Conservation (phyloP, 257 asterid genomes). For the Scutellaria minor region DNA sequence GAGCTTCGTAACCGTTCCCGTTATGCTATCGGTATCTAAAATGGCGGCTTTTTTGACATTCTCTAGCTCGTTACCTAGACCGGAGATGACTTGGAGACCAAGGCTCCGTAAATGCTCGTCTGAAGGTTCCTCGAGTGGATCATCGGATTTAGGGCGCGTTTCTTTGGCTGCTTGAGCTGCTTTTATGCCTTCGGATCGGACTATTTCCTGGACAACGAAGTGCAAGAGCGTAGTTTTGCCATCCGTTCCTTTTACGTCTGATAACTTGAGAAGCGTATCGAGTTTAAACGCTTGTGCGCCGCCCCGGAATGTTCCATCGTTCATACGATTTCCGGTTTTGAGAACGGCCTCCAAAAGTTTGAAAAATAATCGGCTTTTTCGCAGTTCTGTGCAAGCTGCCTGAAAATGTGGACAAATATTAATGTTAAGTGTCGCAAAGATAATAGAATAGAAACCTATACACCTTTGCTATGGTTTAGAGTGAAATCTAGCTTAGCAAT, state of each 20-base stretch:
- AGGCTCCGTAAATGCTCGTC: slow-evolving; percentile 60
- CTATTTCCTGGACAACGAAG: slow-evolving; percentile 90
- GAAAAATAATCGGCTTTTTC: slow-evolving; percentile 79
- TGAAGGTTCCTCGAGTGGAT: slow-evolving; percentile 49
- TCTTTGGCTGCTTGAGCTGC: slow-evolving; percentile 70
- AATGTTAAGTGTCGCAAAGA: too few relatives aligned
- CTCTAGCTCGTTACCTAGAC: slow-evolving; percentile 72
- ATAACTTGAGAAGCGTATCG: slow-evolving; percentile 79
- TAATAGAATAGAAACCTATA: too few relatives aligned
- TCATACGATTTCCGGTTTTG: slow-evolving; percentile 97
- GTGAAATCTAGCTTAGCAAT: too few relatives aligned
- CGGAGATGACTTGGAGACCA: slow-evolving; percentile 73
- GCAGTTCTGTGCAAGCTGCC: slow-evolving; percentile 92
- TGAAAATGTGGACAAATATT: slow-evolving; percentile 33
- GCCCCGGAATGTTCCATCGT: slow-evolving; percentile 90
- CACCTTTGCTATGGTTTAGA: too few relatives aligned
- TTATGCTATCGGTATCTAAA: slow-evolving; percentile 63
- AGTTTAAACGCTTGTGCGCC: slow-evolving; percentile 97
- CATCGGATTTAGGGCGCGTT: slow-evolving; percentile 43
- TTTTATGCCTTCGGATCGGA: slow-evolving; percentile 82
- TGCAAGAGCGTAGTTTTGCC: slow-evolving; percentile 88
- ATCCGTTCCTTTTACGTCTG: slow-evolving; percentile 91
- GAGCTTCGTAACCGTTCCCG: slow-evolving; percentile 64
- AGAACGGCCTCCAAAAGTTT: slow-evolving; percentile 97
- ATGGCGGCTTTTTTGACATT: slow-evolving; percentile 77